These are phyloP conservation scores for Cyberlindnera euphorbiae DNA, from an alignment of 805 yeast species.

Conservation along the genomic window DNA sequence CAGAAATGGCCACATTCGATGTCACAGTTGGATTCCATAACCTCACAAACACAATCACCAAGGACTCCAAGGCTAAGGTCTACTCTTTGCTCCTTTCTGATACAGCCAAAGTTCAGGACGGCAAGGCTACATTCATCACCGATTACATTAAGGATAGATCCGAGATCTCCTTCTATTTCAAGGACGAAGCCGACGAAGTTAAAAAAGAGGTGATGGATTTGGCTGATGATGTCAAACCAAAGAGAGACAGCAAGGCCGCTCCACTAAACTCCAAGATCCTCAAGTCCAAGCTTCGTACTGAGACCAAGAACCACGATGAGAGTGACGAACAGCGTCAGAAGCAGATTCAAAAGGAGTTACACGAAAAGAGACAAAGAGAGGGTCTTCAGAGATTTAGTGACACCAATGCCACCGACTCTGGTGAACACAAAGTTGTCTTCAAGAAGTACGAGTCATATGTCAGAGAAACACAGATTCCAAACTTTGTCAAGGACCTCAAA, in stretches of 20 bases:
- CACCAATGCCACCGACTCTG: slow-evolving; percentile 61
- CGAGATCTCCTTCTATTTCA: slow-evolving; percentile 80
- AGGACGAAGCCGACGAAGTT: slow-evolving; percentile 51
- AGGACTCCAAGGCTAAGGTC: slow-evolving; percentile 45
- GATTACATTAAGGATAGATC: slow-evolving; percentile 65
- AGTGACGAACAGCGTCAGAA: slow-evolving; percentile 74
- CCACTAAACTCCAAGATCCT: slow-evolving; percentile 55
- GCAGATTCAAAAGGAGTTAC: slow-evolving; percentile 77
- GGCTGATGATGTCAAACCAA: slow-evolving; percentile 29
- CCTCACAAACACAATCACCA: slow-evolving; percentile 42
- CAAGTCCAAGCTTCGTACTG: slow-evolving; percentile 75
- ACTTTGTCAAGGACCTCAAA: slow-evolving; percentile 73
- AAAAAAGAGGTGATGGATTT: slow-evolving; percentile 37
- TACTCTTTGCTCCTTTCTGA: slow-evolving; percentile 78
- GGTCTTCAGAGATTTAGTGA: slow-evolving; percentile 80
- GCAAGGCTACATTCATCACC: slow-evolving; percentile 63
- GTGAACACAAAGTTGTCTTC: slow-evolving; percentile 67
- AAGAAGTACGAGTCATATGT: slow-evolving; percentile 92
- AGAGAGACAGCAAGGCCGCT: slow-evolving; percentile 29
- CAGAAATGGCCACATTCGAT: slow-evolving; percentile 70
- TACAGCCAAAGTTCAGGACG: slow-evolving; percentile 62
- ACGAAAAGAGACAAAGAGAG: slow-evolving; percentile 78
- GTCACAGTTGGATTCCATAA: slow-evolving; percentile 74
- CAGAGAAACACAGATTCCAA: slow-evolving; percentile 89
- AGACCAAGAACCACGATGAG: slow-evolving; percentile 68